phyloP scores from a whole-genome alignment of 345 rosid species.

The Pseudoturritis turrita region DNA sequence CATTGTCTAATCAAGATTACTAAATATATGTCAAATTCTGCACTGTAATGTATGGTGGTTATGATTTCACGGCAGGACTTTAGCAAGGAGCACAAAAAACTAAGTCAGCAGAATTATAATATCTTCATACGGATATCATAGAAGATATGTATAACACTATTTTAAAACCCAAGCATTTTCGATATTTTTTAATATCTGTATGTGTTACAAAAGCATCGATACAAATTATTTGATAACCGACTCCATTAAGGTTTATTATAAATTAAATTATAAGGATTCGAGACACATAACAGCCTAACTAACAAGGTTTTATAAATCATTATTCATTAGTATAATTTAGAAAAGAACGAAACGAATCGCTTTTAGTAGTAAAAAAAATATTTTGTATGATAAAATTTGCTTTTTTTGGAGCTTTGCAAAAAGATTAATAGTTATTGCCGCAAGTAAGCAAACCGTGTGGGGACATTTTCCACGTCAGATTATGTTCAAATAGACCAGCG shows the following conservation, averaged over 20 bases:
- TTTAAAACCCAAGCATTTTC: not conserved
- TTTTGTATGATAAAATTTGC: not conserved
- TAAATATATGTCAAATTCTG: not conserved
- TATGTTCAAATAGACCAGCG: not conserved
- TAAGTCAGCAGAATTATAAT: not conserved
- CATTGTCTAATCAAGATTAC: not conserved
- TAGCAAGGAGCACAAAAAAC: not conserved
- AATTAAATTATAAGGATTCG: not conserved
- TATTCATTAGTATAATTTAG: not conserved
- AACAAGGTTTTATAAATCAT: conserved; percentile 7
- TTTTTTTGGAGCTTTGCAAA: conserved; percentile 10
- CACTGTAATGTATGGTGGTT: not conserved
- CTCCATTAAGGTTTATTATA: conserved; percentile 20
- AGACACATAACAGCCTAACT: conserved; percentile 25
- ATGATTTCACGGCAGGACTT: not conserved
- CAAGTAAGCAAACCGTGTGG: conserved; percentile 15
- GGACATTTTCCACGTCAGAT: not conserved
- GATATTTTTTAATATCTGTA: not conserved
- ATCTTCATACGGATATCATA: not conserved
- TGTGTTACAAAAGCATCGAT: conserved; percentile 16
- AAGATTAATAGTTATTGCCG: conserved; percentile 15
- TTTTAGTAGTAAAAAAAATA: not conserved
- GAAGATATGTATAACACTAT: not conserved
- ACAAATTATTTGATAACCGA: conserved; percentile 27
- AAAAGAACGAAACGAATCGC: conserved; percentile 13